phyloP scores from a whole-genome alignment of 768 basidiomycete genomes.

The Lentinula detonsa region DNA sequence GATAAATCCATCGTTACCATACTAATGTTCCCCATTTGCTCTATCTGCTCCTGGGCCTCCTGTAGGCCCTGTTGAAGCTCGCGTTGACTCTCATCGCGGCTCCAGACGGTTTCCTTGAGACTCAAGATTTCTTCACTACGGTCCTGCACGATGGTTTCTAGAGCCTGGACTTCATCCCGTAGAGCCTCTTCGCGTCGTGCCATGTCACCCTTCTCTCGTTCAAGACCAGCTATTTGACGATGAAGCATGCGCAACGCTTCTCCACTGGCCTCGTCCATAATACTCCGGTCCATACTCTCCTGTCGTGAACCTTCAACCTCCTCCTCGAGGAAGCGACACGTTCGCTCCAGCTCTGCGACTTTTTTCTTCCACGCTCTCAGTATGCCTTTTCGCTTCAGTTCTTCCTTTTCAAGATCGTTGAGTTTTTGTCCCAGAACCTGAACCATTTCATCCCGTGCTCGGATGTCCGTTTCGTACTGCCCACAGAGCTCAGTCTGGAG shows the following conservation, averaged over 20 bases:
- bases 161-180: slow-evolving; percentile 39
- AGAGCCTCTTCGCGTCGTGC: slow-evolving; percentile 34
- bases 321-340: slow-evolving; percentile 68
- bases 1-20: slow-evolving; percentile 35
- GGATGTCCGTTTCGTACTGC: slow-evolving; percentile 73
- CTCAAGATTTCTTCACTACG: slow-evolving; percentile 35
- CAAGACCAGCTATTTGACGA: slow-evolving; percentile 69
- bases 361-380: slow-evolving; percentile 71
- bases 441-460: slow-evolving; percentile 68
- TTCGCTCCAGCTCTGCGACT: slow-evolving; percentile 64
- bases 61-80: slow-evolving; percentile 48
- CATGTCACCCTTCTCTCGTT: slow-evolving; percentile 55
- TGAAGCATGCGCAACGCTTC: slow-evolving; percentile 79
- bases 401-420: slow-evolving; percentile 53
- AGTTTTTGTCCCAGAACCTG: slow-evolving; percentile 52
- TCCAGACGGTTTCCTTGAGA: slow-evolving; percentile 40
- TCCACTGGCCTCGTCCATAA: slow-evolving; percentile 81
- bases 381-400: slow-evolving; percentile 47
- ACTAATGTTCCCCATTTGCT: slow-evolving; percentile 45
- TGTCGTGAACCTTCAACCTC: slow-evolving; percentile 82
- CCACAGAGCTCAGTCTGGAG: slow-evolving; percentile 69
- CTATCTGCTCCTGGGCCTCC: slow-evolving; percentile 56
- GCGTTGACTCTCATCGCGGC: slow-evolving; percentile 46
- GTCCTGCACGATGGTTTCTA: slow-evolving; percentile 43
- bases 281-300: slow-evolving; percentile 72